These are phyloP conservation scores for Aspergillus proliferans DNA, from an alignment of 2,329 filamentous ascomycete genomes.

Conservation along the genomic window DNA sequence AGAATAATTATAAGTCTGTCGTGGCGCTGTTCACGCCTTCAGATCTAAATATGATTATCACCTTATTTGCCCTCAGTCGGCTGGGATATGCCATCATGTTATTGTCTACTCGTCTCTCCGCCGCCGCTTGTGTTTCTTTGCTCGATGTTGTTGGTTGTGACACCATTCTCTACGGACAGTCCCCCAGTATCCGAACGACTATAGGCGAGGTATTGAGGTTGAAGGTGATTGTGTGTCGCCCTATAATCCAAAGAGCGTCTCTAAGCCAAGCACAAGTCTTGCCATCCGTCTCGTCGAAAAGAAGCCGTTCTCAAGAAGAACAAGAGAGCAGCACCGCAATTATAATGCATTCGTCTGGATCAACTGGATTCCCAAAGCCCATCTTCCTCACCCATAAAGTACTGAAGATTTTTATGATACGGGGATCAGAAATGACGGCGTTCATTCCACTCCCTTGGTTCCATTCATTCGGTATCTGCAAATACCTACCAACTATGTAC, in stretches of 20 bases:
- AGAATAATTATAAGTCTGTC: constrained; percentile 10
- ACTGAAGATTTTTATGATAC: constrained; percentile 31
- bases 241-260: constrained; percentile 13
- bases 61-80: constrained; percentile 41
- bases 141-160: constrained; percentile 30
- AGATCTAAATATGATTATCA: constrained; percentile 38
- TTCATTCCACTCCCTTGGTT: constrained; percentile 43
- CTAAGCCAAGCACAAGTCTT: constrained; percentile 7
- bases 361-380: constrained; percentile 44
- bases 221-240: constrained; percentile 20
- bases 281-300: constrained; percentile 12
- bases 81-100: constrained; percentile 41
- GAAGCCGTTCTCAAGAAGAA: constrained; percentile 16
- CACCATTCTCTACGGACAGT: constrained; percentile 34
- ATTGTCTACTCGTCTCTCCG: constrained; percentile 39
- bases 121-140: constrained; percentile 36
- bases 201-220: constrained; percentile 22
- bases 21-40: constrained; percentile 39
- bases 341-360: constrained; percentile 46
- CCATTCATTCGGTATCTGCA: constrained; percentile 39
- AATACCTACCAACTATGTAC: constrained; percentile 40
- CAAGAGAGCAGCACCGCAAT: constrained; percentile 30
- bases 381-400: constrained; percentile 39
- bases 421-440: constrained; percentile 32
- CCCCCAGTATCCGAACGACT: constrained; percentile 26